Evolutionary conservation across 2,329 filamentous ascomycete species (phyloP).

Genomic region (Exophiala spinifera): DNA sequence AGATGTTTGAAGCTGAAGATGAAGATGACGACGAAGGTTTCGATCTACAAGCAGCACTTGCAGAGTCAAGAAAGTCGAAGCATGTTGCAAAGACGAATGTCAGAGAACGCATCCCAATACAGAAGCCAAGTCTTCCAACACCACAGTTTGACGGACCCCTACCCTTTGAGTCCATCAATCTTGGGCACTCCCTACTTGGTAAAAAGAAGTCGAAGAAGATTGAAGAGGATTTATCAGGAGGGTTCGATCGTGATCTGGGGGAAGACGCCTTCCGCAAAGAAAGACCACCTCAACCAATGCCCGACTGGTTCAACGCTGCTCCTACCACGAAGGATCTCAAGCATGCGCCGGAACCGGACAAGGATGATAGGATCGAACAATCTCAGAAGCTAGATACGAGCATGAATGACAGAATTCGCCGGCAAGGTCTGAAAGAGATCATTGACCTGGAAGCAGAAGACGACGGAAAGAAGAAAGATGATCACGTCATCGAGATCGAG

Average conservation of each 20-base stretch:
- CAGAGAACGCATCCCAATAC: constrained; percentile 51
- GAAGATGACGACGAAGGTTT: constrained; percentile 70
- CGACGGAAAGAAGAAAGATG: constrained; percentile 13
- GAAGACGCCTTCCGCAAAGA: constrained; percentile 30
- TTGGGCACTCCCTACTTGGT: constrained; percentile 60
- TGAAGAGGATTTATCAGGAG: constrained; percentile 58
- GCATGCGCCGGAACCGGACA: constrained; percentile 9
- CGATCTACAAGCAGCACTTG: constrained; percentile 73
- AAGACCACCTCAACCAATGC: constrained; percentile 37
- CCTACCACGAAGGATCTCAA: constrained; percentile 32
- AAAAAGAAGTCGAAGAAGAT: constrained; percentile 53
- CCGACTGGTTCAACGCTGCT: constrained; percentile 46
- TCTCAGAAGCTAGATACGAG: constrained; percentile 6
- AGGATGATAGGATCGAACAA: constrained; percentile 20
- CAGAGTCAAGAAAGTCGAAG: constrained; percentile 65
- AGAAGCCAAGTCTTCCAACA: constrained; percentile 2
- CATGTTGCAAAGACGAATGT: constrained; percentile 37
- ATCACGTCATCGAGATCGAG: constrained; percentile 24
- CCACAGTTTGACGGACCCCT: constrained; percentile 69
- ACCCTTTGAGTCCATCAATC: constrained; percentile 77
- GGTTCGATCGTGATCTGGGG: constrained; percentile 57
- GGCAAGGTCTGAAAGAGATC: constrained; percentile 36
- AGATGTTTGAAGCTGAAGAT: constrained; percentile 50
- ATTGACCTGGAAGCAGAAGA: constrained; percentile 40
- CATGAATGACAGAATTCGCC: constrained; percentile 25